Percentiles rank a stretch among this genome's conserved stretches.
Conservation (phyloP, 2,329 filamentous ascomycete genomes). For the Clarireedia monteithiana region DNA sequence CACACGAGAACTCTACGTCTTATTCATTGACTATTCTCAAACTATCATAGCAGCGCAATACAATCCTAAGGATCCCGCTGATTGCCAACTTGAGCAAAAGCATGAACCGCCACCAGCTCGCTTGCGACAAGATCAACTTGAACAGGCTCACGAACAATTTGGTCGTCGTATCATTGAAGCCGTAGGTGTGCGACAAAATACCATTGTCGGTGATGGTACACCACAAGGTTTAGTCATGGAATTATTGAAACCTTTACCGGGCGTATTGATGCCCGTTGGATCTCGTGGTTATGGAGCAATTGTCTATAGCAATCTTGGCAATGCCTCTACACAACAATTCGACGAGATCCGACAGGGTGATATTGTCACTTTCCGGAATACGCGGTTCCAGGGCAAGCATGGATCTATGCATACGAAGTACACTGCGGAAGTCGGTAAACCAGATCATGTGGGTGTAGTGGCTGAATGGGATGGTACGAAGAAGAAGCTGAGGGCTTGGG, state of each 20-base stretch:
- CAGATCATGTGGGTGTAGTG: slow-evolving; percentile 81
- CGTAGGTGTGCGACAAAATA: slow-evolving; percentile 65
- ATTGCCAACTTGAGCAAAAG: slow-evolving; percentile 72
- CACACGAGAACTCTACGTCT: slow-evolving; percentile 74
- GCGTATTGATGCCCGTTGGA: slow-evolving; percentile 77
- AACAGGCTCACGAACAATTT: slow-evolving; percentile 73
- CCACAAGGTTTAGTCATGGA: slow-evolving; percentile 71
- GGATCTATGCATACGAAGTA: slow-evolving; percentile 96
- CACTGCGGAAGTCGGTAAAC: slow-evolving; percentile 75
- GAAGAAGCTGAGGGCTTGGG: slow-evolving; percentile 94
- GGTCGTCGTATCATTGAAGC: slow-evolving; percentile 70
- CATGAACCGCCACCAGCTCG: slow-evolving; percentile 77
- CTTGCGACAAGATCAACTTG: slow-evolving; percentile 87
- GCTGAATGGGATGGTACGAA: slow-evolving; percentile 97
- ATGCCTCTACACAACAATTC: slow-evolving; percentile 80
- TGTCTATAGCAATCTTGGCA: slow-evolving; percentile 91
- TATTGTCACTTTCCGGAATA: slow-evolving; percentile 86
- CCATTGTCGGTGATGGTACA: slow-evolving; percentile 75
- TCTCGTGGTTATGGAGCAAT: slow-evolving; percentile 83
- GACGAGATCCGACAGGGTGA: slow-evolving; percentile 93
- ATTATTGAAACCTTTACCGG: slow-evolving; percentile 63
- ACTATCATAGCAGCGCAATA: slow-evolving; percentile 78
- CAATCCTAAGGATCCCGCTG: slow-evolving; percentile 64
- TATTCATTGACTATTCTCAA: slow-evolving; percentile 95
- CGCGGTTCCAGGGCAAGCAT: slow-evolving; percentile 90